Evolutionary conservation across 352 stramenopile species (phyloP), one percentile per base, ranked within the genome.

Genomic region (Phytophthora ramorum): DNA sequence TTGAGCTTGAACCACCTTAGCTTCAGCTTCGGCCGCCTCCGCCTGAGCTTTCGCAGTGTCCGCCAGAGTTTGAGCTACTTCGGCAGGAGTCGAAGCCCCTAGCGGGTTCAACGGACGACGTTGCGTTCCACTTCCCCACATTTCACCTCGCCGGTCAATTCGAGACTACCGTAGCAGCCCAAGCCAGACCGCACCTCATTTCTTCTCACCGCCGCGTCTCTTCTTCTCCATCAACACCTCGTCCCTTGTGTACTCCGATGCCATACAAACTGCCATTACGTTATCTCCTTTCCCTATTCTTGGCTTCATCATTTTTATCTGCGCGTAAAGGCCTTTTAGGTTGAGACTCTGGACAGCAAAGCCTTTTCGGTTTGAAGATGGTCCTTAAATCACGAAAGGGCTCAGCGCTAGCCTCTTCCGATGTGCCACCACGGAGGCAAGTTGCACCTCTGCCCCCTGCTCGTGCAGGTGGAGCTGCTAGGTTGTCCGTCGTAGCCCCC

Each of bases 31-130:
- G 0, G 17, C 17, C 12, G 44, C 44, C 22, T 50, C 44, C 9
- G 65, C 65, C 58, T 69, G 58, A n/a, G 58, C 65, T 37, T 56
- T 69, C 2, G 65, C 46, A 7, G 65, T 73, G 14, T 46, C 32
- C 2, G 65, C 65, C 26, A 73, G 22, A 32, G 51, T 60, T 47
- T 32, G 45, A 40, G 65, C 58, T 41, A 52, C 58, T 24, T 73
- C 35, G 14, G 38, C 30, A 43, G 56, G 6, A n/a, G 48, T 62
- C 20, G 24, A 34, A 61, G 55, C 44, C 41, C 54, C 54, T 26
- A 70, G 45, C 6, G 19, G 45, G 12, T 22, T 63, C 52, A 17
- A 53, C 16, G 32, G 12, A 8, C 19, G 12, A 8, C 19, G 13
- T 16, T 55, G 32, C 44, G 56, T 55, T 46, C 8, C 34, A 22